These are phyloP conservation scores for Apophysomyces ossiformis DNA, from an alignment of 371 early-diverging fungal genomes.

Conservation along the genomic window DNA sequence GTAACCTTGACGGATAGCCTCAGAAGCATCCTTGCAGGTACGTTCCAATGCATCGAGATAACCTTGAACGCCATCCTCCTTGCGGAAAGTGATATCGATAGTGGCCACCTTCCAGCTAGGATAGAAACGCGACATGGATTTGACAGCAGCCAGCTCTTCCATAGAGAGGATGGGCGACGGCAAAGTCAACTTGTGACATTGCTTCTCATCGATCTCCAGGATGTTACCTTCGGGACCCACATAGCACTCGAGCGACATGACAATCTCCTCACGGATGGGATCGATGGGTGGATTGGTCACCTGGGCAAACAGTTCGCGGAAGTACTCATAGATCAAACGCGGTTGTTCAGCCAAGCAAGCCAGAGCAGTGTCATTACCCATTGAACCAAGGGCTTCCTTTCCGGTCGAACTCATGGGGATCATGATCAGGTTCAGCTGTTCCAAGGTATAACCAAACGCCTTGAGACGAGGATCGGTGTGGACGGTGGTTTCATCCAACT, in stretches of 20 bases:
- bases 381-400: constrained; percentile 98
- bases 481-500: constrained; percentile 52
- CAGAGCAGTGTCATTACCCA: constrained; percentile 97
- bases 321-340: constrained; percentile 93
- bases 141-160: constrained; percentile 81
- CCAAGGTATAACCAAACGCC: constrained; percentile 92
- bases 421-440: constrained; percentile 89
- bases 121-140: constrained; percentile 63
- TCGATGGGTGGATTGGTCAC: constrained; percentile 98
- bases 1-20: constrained; percentile 77
- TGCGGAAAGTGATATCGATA: constrained; percentile 88
- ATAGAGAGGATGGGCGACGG: constrained; percentile 89
- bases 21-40: constrained; percentile 81
- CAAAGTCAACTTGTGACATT: constrained; percentile 79
- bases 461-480: constrained; percentile 82
- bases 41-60: constrained; percentile 82
- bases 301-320: constrained; percentile 97
- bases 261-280: constrained; percentile 97
- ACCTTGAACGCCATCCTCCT: constrained; percentile 75
- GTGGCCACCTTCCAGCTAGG: constrained; percentile 83
- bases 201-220: constrained; percentile 78
- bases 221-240: constrained; percentile 97
- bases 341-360: constrained; percentile 92
- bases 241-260: constrained; percentile 95
- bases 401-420: constrained; percentile 87